Evolutionary conservation across 129 eudicot genomes (phyloP).

Genomic region (Lactuca sativa): DNA sequence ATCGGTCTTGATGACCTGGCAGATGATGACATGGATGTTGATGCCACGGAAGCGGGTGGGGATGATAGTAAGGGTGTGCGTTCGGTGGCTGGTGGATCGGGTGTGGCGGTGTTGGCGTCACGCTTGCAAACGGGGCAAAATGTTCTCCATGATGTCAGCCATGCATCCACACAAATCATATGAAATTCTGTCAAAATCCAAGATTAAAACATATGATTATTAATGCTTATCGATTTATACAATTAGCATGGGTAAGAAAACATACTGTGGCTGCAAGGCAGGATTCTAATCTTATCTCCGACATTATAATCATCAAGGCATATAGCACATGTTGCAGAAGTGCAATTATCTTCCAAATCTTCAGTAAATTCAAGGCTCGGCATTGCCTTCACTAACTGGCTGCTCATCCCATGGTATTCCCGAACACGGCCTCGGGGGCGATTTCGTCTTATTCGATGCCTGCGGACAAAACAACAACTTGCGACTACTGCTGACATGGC

Average conservation of each 20-base stretch:
- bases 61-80: slow-evolving; percentile 74
- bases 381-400: slow-evolving; percentile 68
- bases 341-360: slow-evolving; percentile 62
- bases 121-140: slow-evolving; percentile 90
- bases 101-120: slow-evolving; percentile 52
- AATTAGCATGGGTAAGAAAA: neutral
- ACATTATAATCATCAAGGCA: slow-evolving; percentile 72
- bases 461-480: slow-evolving; percentile 58
- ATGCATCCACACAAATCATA: slow-evolving; percentile 66
- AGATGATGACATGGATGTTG: slow-evolving; percentile 45
- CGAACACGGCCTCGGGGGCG: slow-evolving; percentile 57
- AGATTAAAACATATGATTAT: neutral
- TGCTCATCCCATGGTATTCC: slow-evolving; percentile 75
- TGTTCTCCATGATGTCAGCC: slow-evolving; percentile 89
- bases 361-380: slow-evolving; percentile 67
- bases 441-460: slow-evolving; percentile 57
- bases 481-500: slow-evolving; percentile 62
- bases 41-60: slow-evolving; percentile 32
- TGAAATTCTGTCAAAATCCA: slow-evolving; percentile 59
- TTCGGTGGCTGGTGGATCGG: slow-evolving; percentile 72
- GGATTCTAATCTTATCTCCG: slow-evolving; percentile 73
- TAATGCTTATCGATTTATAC: no score
- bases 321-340: slow-evolving; percentile 72
- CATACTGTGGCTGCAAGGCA: slow-evolving; percentile 85
- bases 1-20: neutral